Base-by-base conservation (phyloP, 441 rosid genomes). In the Mallotus repandus region DNA sequence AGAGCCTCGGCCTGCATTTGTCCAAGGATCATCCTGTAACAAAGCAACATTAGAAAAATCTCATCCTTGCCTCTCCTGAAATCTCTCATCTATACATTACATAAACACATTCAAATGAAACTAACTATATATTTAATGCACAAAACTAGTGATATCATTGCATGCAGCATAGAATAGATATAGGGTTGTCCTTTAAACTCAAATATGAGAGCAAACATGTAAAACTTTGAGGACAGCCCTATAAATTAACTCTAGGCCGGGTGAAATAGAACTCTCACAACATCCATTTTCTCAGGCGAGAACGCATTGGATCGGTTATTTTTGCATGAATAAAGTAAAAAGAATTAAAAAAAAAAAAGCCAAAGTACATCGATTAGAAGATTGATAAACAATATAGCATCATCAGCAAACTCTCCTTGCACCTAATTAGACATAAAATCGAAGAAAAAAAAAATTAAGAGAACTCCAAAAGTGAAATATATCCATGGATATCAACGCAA, bases 1-100 rank as follows among this genome's bases (percentile, higher is more conserved):
- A 56, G 99, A 95, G 56, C 99, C 99, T 75, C 96, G 81, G 52
- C 99, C 99, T 10, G 98, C 93, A 89, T 95, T 95, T 63, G 94
- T 89, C 77, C 85, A 70, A 10, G 98, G 93, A 74, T 92, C 99
- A 66, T 95, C 96, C 98, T 94, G 74, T 66, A 66, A 76, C 9
- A 6, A 62, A 72, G 22, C 52, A 64, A 21, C 2, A 54, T 50
- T 15, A 29, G 57, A 21, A 77, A 22, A 16, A 38, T 25, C 16
- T 48, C 60, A 64, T 18, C 45, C 52, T 35, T 35, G 57, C 46
- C 32, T 29, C 43, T 50, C 41, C 1, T 45, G 5, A 7, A 9
- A 25, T 25, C 29, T 45, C 2, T 45, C 25, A 15, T 15, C 11
- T 7, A 22, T 38, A 25, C 56, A 41, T 22, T 22, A 45, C 41